phyloP scores from a whole-genome alignment of 768 basidiomycete species.

The Phanerodontia chrysosporium region DNA sequence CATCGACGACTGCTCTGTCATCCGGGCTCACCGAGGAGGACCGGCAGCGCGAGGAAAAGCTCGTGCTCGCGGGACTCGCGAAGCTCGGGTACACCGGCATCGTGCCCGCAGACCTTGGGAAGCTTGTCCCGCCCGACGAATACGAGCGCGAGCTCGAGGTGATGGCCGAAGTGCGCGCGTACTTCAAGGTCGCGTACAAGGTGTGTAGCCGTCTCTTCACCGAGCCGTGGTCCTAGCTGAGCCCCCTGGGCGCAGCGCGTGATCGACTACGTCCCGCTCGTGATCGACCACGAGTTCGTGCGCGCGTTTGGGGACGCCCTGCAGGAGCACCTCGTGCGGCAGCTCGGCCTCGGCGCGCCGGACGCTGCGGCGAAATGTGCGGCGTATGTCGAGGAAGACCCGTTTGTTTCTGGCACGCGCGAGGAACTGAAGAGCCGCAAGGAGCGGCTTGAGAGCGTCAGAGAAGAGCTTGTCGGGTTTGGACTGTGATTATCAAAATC shows the following conservation, averaged over 20 bases:
- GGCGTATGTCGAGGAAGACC: constrained; percentile 27
- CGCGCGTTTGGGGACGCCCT: constrained; percentile 20
- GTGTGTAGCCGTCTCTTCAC: background rate
- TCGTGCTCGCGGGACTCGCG: constrained; percentile 12
- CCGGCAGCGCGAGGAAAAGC: constrained; percentile 1
- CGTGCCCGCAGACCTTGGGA: constrained; percentile 16
- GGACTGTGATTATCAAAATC: constrained; percentile 4
- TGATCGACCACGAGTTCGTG: constrained; percentile 47
- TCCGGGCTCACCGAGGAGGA: background rate
- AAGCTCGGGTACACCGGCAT: constrained; percentile 13
- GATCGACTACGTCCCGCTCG: constrained; percentile 38
- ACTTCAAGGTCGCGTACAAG: constrained; percentile 58
- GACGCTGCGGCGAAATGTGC: constrained; percentile 17
- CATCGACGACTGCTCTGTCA: background rate
- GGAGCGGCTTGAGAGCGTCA: constrained; percentile 21
- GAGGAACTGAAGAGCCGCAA: constrained; percentile 22
- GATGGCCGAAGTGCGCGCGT: constrained; percentile 69
- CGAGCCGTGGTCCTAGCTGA: constrained; percentile 17
- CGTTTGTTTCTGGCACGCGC: constrained; percentile 18
- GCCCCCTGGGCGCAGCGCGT: constrained; percentile 29
- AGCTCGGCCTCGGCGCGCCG: constrained; percentile 20
- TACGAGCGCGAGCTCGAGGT: constrained; percentile 55
- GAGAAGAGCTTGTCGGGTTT: constrained; percentile 21
- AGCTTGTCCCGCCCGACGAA: constrained; percentile 31
- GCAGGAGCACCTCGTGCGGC: constrained; percentile 20